Evolutionary conservation across 1,139 yeast genomes (phyloP), one percentile per base, ranked within the genome.

Genomic region (Pichia sp.): DNA sequence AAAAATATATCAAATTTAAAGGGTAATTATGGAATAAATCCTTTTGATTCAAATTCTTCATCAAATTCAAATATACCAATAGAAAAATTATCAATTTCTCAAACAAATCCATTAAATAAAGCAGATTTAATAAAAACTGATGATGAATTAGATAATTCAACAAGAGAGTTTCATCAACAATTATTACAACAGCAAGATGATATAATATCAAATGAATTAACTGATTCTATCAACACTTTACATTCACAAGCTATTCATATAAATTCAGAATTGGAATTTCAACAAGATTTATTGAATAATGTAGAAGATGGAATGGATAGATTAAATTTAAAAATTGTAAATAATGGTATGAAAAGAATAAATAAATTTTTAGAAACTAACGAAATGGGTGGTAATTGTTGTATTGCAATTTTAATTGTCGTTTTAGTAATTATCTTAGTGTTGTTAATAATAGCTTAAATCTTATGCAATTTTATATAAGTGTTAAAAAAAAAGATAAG

Each of bases 261-360:
- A 90, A 94, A 95, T 2, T 71, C 74, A 39, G 98, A 92, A 58
- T 70, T 92, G 35, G 94, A 87, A 55, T 95, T 89, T 52, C 98
- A 92, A 62, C 83, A 82, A 6, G 76, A 70, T 51, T 69, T 92
- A 66, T 72, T 92, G 55, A 89, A 85, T 47, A 95, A 87, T 43
- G 76, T 92, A 55, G 97, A 90, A 55, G 70, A 75, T 16, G 87
- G 85, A 46, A 73, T 87, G 61, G 97, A 89, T 56, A 66, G 82
- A 26, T 79, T 90, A 27, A 92, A 79, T 42, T 78, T 69, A 60
- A 82, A 79, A 60, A 50, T 61, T 23, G 71, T 81, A 55, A 80
- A 74, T 55, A 71, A 87, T 48, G 96, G 90, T 24, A 68, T 84
- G 70, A 85, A 78, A 55, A 66, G 84, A 42, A 80, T 87, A 34